These are phyloP conservation scores for Colletotrichum incanum DNA, from an alignment of 2,329 filamentous ascomycete species.

Conservation along the genomic window DNA sequence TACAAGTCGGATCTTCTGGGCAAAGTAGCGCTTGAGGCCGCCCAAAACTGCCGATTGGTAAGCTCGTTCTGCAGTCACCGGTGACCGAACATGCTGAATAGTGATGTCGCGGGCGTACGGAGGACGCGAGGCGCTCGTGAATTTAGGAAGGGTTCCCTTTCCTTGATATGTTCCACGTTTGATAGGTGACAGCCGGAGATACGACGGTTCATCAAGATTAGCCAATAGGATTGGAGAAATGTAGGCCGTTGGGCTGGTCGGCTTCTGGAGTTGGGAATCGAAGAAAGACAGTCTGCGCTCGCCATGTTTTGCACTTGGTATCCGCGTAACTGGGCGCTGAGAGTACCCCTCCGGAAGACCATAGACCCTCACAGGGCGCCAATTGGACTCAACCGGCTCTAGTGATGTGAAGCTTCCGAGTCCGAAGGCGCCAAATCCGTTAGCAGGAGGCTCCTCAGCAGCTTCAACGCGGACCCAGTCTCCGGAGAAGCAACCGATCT, in stretches of 20 bases:
- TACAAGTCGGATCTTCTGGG: constrained; percentile 84
- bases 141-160: constrained; percentile 69
- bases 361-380: constrained; percentile 91
- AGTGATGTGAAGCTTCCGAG: constrained; percentile 75
- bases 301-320: constrained; percentile 69
- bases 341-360: constrained; percentile 85
- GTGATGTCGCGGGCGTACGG: constrained; percentile 83
- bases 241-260: constrained; percentile 75
- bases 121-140: constrained; percentile 69
- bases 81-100: constrained; percentile 89
- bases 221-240: constrained; percentile 89
- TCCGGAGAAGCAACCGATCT: constrained; percentile 96
- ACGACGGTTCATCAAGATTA: constrained; percentile 85
- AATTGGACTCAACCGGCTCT: constrained; percentile 74
- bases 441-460: constrained; percentile 79
- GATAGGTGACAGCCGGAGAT: constrained; percentile 83
- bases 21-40: constrained; percentile 90
- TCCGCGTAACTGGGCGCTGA: constrained; percentile 72
- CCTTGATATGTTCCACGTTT: constrained; percentile 66
- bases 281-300: constrained; percentile 73
- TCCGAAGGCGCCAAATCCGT: constrained; percentile 77
- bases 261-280: constrained; percentile 77
- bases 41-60: constrained; percentile 90
- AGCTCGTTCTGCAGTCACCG: constrained; percentile 86
- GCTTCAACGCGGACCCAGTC: constrained; percentile 94